Percentiles rank a stretch among this genome's conserved stretches.
Conservation (phyloP, 2,329 filamentous ascomycete genomes). For the Scedosporium dehoogii region DNA sequence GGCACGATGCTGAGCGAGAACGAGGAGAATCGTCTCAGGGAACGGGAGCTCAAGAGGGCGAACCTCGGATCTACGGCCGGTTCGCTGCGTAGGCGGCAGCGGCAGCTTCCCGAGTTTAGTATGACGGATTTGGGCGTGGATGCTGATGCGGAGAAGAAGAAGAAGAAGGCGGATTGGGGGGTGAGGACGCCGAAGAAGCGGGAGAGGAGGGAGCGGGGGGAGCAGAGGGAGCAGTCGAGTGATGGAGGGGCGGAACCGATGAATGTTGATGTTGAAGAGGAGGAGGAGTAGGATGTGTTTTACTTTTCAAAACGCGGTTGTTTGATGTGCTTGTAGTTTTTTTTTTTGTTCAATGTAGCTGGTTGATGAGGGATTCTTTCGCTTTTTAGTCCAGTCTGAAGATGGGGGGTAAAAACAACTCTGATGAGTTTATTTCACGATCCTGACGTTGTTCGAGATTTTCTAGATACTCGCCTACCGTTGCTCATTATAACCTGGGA, state of each 20-base stretch:
- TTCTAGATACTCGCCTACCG: no score
- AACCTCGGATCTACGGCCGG: conserved; percentile 15
- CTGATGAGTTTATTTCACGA: no score
- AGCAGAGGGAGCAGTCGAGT: neutral
- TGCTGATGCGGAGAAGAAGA: conserved; percentile 29
- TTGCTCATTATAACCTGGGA: no score
- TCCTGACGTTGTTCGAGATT: no score
- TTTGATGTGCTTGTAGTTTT: no score
- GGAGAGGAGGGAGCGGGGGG: neutral
- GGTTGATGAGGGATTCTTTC: no score
- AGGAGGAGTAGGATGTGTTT: neutral
- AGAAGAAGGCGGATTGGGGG: neutral
- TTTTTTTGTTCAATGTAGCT: no score
- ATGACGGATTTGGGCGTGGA: conserved; percentile 45
- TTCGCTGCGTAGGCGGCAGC: conserved; percentile 12
- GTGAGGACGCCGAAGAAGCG: neutral
- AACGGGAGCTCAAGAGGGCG: conserved; percentile 31
- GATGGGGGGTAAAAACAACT: no score
- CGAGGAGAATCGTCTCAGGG: conserved; percentile 49
- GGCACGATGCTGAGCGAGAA: conserved; percentile 70
- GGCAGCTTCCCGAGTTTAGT: conserved; percentile 40
- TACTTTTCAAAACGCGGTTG: no score
- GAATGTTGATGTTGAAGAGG: neutral
- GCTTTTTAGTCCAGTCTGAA: no score
- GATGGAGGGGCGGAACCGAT: neutral